These are phyloP conservation scores for Fusarium floridanum DNA, from an alignment of 2,329 filamentous ascomycete species.

Conservation along the genomic window DNA sequence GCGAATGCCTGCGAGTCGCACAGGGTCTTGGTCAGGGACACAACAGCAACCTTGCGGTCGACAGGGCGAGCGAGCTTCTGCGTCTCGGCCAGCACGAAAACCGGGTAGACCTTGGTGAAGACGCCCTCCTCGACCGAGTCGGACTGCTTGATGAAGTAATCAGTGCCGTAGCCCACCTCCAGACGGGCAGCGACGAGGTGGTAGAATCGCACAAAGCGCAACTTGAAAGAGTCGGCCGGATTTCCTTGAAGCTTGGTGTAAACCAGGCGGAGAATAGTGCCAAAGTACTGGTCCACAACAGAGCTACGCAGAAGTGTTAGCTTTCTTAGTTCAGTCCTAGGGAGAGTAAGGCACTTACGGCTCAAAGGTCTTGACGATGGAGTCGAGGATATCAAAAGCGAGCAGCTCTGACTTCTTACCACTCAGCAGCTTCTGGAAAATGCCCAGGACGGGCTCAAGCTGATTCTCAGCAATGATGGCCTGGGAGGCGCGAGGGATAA, in stretches of 20 bases:
- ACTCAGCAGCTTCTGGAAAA: slow-evolving; percentile 90
- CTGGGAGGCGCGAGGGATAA: slow-evolving; percentile 82
- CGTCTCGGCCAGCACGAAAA: slow-evolving; percentile 88
- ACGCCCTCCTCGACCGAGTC: slow-evolving; percentile 83
- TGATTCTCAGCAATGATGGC: slow-evolving; percentile 84
- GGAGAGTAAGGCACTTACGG: slow-evolving; percentile 64
- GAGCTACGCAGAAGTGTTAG: slow-evolving; percentile 58
- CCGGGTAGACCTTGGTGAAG: slow-evolving; percentile 88
- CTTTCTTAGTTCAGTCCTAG: not conserved
- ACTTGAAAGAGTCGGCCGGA: slow-evolving; percentile 81
- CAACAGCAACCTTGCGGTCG: slow-evolving; percentile 92
- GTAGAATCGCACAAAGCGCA: slow-evolving; percentile 93
- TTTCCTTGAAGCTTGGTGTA: slow-evolving; percentile 80
- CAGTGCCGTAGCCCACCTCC: slow-evolving; percentile 86
- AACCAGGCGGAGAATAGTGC: slow-evolving; percentile 83
- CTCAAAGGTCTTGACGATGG: slow-evolving; percentile 79
- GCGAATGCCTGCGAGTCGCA: slow-evolving; percentile 89
- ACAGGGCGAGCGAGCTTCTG: slow-evolving; percentile 88
- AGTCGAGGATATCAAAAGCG: slow-evolving; percentile 91
- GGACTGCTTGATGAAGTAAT: slow-evolving; percentile 90
- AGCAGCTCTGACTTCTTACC: slow-evolving; percentile 87
- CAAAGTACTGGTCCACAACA: slow-evolving; percentile 81
- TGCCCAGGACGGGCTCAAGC: slow-evolving; percentile 88
- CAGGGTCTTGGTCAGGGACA: slow-evolving; percentile 93
- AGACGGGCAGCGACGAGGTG: slow-evolving; percentile 86